A percentile compares a stretch with the other conserved stretches of the same genome.
These are phyloP conservation scores for Xylariaceae sp. DNA, from an alignment of 2,329 filamentous ascomycete species.

Conservation along the genomic window DNA sequence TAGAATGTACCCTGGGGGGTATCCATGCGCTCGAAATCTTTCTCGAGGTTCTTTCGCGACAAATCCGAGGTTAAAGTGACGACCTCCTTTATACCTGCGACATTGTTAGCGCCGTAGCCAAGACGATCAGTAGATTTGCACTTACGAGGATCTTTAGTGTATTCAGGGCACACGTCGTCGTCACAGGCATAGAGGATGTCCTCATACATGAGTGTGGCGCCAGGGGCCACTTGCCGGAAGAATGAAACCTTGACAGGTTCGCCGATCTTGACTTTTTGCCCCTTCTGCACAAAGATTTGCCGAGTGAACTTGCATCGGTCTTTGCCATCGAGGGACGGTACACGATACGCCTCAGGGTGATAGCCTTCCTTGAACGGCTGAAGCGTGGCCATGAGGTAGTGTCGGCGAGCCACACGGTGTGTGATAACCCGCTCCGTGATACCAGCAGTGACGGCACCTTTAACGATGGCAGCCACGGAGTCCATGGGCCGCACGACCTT, in stretches of 20 bases:
- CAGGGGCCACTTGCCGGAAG: slow-evolving; percentile 95
- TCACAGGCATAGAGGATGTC: slow-evolving; percentile 97
- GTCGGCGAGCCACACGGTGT: slow-evolving; percentile 90
- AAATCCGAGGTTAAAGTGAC: slow-evolving; percentile 96
- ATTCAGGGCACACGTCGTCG: slow-evolving; percentile 95
- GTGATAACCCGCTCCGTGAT: slow-evolving; percentile 97
- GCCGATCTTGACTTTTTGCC: slow-evolving; percentile 97
- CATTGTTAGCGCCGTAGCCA: slow-evolving; percentile 29
- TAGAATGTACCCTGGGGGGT: slow-evolving; percentile 96
- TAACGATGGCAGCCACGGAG: slow-evolving; percentile 96
- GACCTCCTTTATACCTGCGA: slow-evolving; percentile 91
- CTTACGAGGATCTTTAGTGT: slow-evolving; percentile 98
- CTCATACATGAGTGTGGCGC: slow-evolving; percentile 98
- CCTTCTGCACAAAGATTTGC: slow-evolving; percentile 98
- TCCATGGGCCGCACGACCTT: slow-evolving; percentile 99
- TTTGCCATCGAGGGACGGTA: slow-evolving; percentile 92
- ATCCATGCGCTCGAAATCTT: slow-evolving; percentile 99
- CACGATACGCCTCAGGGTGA: slow-evolving; percentile 95
- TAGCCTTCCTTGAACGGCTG: slow-evolving; percentile 99
- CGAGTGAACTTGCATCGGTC: slow-evolving; percentile 98
- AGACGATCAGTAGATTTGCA: slow-evolving; percentile 28
- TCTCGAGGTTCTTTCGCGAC: slow-evolving; percentile 96
- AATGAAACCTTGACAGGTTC: slow-evolving; percentile 98
- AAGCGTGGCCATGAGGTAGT: slow-evolving; percentile 98
- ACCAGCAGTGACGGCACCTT: slow-evolving; percentile 94